These are phyloP conservation scores for Jasminum sambac DNA, from an alignment of 257 asterid species.

Conservation along the genomic window DNA sequence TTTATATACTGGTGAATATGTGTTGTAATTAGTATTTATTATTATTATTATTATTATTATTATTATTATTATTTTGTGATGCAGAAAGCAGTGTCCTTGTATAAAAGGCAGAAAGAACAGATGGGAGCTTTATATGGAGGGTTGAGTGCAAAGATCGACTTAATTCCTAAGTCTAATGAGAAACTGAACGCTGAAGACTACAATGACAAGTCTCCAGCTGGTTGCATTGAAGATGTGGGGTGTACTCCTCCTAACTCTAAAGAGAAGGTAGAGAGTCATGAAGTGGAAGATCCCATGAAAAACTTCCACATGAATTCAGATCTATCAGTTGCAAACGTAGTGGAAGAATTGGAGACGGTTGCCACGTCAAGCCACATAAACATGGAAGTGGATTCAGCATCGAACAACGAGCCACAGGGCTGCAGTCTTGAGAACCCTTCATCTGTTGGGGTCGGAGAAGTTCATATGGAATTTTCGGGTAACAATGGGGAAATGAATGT, in stretches of 20 bases:
- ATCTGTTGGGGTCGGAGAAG: slow-evolving; percentile 32
- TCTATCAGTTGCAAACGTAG: slow-evolving; percentile 28
- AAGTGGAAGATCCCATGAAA: slow-evolving; percentile 30
- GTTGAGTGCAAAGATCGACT: slow-evolving; percentile 17
- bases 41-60: too few species aligned
- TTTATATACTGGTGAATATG: background rate
- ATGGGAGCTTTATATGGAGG: slow-evolving; percentile 29
- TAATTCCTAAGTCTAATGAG: slow-evolving; percentile 30
- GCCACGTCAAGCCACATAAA: slow-evolving; percentile 16
- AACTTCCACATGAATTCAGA: slow-evolving; percentile 25
- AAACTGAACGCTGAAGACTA: slow-evolving; percentile 24
- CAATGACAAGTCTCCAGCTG: slow-evolving; percentile 38
- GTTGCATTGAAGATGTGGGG: slow-evolving; percentile 28
- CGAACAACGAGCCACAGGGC: slow-evolving; percentile 25
- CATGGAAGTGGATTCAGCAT: slow-evolving; percentile 28
- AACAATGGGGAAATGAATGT: slow-evolving; percentile 34
- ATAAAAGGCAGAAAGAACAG: slow-evolving; percentile 56
- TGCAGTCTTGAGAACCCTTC: slow-evolving; percentile 17
- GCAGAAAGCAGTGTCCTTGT: slow-evolving; percentile 82
- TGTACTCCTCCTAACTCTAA: slow-evolving; percentile 28
- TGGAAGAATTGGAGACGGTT: slow-evolving; percentile 32
- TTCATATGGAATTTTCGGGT: slow-evolving; percentile 18
- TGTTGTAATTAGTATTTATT: too few species aligned
- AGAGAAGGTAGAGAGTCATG: slow-evolving; percentile 26
- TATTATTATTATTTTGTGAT: slow-evolving; percentile 10